phyloP scores from a whole-genome alignment of 2,329 filamentous ascomycete genomes.

The Diplodia seriata region DNA sequence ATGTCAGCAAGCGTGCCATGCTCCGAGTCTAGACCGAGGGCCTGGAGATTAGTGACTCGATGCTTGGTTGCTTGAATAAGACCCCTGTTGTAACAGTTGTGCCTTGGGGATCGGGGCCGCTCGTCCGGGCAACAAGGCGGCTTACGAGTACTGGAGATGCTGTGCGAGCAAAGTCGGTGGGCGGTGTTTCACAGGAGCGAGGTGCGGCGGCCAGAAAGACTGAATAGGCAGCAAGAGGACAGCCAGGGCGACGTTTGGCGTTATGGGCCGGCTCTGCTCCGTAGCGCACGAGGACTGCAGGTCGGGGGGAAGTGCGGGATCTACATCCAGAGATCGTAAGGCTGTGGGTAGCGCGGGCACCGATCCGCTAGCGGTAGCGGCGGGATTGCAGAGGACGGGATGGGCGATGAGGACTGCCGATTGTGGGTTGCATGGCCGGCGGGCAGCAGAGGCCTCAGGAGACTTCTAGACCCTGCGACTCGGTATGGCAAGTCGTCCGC shows the following conservation, averaged over 20 bases:
- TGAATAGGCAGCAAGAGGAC: neutral
- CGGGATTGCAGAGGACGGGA: neutral
- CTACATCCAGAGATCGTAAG: conserved; percentile 20
- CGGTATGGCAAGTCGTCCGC: neutral
- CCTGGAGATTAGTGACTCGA: neutral
- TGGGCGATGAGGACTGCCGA: too few species aligned
- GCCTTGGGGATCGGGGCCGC: conserved; percentile 8
- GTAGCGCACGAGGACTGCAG: neutral
- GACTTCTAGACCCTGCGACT: neutral
- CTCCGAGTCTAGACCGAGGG: neutral
- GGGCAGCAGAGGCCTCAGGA: neutral
- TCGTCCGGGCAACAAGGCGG: conserved; percentile 2
- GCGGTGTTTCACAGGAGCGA: neutral
- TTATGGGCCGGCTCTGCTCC: too few species aligned
- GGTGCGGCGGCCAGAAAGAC: neutral
- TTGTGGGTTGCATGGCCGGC: neutral
- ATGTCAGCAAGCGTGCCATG: conserved; percentile 1
- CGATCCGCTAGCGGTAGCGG: conserved; percentile 8
- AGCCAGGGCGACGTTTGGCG: neutral
- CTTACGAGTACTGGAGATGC: neutral
- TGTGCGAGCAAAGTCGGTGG: neutral
- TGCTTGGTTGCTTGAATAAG: neutral
- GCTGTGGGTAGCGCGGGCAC: neutral
- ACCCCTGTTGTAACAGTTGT: neutral
- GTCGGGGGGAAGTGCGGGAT: conserved; percentile 28